These are phyloP conservation scores for Crotalaria pallida DNA, from an alignment of 306 rosid species.

Conservation along the genomic window DNA sequence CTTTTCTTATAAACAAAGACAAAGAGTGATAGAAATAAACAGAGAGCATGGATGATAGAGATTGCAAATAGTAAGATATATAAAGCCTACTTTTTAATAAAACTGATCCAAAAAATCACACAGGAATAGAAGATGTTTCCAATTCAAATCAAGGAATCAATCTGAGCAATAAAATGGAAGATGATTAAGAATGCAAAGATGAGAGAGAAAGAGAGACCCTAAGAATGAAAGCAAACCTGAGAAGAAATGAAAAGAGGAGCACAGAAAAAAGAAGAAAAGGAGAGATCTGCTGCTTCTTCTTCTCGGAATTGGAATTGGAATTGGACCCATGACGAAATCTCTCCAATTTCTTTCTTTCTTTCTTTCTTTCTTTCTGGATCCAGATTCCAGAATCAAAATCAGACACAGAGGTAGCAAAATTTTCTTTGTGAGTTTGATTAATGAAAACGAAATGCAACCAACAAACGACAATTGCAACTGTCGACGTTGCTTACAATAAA, in stretches of 20 bases:
- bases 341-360: no score
- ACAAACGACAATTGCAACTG: background rate
- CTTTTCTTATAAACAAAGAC: no score
- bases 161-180: background rate
- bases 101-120: no score
- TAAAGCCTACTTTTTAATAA: no score
- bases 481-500: background rate
- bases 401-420: background rate
- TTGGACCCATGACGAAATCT: background rate
- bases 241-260: constrained; percentile 34
- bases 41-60: no score
- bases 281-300: constrained; percentile 37
- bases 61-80: no score
- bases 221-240: constrained; percentile 42
- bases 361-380: no score
- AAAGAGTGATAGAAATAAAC: no score
- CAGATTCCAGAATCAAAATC: no score
- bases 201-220: constrained; percentile 11
- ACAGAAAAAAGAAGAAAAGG: constrained; percentile 24
- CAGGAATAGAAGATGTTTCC: no score
- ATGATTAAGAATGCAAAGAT: background rate
- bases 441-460: no score
- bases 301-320: constrained; percentile 33
- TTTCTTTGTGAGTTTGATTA: background rate
- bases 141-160: background rate